A percentile compares a stretch with the other conserved stretches of the same genome.
Conservation (phyloP, 1,284 basidiomycete species). For the Ustilago tritici region DNA sequence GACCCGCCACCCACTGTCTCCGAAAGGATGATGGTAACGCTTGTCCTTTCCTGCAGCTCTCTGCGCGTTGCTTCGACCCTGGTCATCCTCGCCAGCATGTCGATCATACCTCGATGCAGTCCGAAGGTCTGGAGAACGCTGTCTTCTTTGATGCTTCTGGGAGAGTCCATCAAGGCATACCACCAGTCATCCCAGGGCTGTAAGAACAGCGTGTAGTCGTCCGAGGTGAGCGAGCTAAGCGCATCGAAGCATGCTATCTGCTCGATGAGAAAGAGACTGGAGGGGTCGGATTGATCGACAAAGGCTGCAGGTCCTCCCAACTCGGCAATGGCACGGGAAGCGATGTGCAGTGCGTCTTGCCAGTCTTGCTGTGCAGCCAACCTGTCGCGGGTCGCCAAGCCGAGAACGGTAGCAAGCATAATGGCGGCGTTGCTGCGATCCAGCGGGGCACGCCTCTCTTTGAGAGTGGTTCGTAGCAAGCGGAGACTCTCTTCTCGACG, state of each 20-base stretch:
- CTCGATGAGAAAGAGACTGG: conserved; percentile 49
- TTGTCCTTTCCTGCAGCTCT: conserved; percentile 38
- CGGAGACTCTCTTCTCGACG: conserved; percentile 39
- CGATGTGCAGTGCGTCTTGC: conserved; percentile 43
- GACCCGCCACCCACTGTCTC: conserved; percentile 30
- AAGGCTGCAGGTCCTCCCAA: conserved; percentile 44
- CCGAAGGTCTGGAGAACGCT: conserved; percentile 48
- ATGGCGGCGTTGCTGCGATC: conserved; percentile 37
- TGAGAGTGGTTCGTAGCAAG: conserved; percentile 34
- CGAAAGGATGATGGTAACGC: conserved; percentile 42
- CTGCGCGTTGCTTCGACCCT: conserved; percentile 41
- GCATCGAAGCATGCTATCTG: conserved; percentile 50
- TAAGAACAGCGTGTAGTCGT: conserved; percentile 45
- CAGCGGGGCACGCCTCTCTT: conserved; percentile 34
- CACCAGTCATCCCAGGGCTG: conserved; percentile 54
- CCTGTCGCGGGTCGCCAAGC: conserved; percentile 39
- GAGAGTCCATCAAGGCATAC: conserved; percentile 46
- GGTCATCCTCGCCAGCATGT: conserved; percentile 48
- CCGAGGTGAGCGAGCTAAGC: conserved; percentile 46
- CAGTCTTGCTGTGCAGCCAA: conserved; percentile 48
- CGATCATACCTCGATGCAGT: conserved; percentile 47
- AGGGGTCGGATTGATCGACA: conserved; percentile 37
- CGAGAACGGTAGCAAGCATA: conserved; percentile 49
- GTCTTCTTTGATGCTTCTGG: conserved; percentile 44
- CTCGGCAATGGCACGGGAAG: conserved; percentile 45